A percentile compares a stretch with the other conserved stretches of the same genome.
Conservation (phyloP, 2,329 filamentous ascomycete genomes). For the Colletotrichum abscissum region DNA sequence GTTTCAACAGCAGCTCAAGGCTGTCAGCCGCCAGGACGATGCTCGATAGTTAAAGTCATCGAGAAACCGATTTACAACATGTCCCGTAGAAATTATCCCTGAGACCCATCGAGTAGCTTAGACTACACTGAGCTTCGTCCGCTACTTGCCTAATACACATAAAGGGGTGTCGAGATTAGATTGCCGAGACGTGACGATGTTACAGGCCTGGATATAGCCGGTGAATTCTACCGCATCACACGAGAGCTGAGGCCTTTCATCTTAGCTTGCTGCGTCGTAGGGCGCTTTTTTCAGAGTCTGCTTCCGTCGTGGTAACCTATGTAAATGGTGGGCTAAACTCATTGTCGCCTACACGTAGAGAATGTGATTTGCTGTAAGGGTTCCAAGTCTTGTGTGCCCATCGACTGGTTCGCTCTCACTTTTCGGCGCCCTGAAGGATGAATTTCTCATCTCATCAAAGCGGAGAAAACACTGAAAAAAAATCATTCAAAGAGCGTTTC, state of each 20-base stretch:
- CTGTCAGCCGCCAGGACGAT: background rate
- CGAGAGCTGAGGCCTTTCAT: background rate
- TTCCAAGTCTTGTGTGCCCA: no score
- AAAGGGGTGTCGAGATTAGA: constrained; percentile 5
- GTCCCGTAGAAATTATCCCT: background rate
- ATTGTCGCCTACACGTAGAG: background rate
- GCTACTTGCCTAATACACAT: constrained; percentile 3
- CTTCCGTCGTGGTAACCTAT: background rate
- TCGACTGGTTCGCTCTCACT: no score
- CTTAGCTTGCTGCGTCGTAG: background rate
- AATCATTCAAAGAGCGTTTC: no score
- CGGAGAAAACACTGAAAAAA: no score
- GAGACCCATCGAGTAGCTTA: background rate
- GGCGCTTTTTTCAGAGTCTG: background rate
- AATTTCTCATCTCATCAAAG: no score
- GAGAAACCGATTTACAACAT: background rate
- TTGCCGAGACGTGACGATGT: constrained; percentile 11
- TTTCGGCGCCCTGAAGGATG: no score
- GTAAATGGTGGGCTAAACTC: background rate
- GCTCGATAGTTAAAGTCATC: background rate
- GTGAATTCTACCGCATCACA: constrained; percentile 7
- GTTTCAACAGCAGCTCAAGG: background rate
- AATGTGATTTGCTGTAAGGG: no score
- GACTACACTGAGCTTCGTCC: background rate
- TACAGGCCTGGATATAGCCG: constrained; percentile 18